Evolutionary conservation across 768 basidiomycete species (phyloP), one percentile per base, ranked within the genome.

Genomic region (Gloeopeniophorella convolvens): DNA sequence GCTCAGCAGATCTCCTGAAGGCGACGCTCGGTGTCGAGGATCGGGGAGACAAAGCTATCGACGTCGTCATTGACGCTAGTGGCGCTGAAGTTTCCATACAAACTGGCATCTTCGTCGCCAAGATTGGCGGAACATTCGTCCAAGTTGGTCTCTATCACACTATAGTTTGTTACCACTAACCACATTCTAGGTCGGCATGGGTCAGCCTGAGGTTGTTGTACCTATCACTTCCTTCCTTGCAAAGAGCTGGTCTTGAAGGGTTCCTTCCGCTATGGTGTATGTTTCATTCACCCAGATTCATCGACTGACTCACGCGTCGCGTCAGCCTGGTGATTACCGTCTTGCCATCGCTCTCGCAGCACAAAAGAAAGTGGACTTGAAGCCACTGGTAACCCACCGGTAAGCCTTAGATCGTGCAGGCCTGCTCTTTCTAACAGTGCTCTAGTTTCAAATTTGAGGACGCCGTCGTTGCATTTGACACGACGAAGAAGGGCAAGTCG

Each of bases 21-120:
- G 62, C 74, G 43, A 66, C 75, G 26, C 75, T 94, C 35, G 76
- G 75, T 8, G 79, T 95, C 49, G 70, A 79, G 30, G 85, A 85
- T 50, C 72, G 85, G 34, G 94, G 93, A 13, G 65, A 69, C 18
- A 73, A 75, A 7, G 75, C 79, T 3, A 81, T 96, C 56, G 91
- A 96, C 68, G 71, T 96, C 27, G 85, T 95, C 50, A 71, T 96
- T 39, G 94, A 98, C 62, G 91, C 91, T 11, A 91, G 87, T 49
- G 93, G 94, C 24, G 93, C 94, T 3, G 91, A 95, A 66, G 83
- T 83, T 5, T 95, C 90, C 43, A 88, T 96, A 52, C 90, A 91
- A 65, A 93, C 89, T 36, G 90, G 79, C 11, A 68, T 92, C 55
- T 77, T 79, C 62, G 69, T 94, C 42, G 84, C 79, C 51, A 84